Evolutionary conservation across 768 basidiomycete genomes (phyloP).

Genomic region (Russula sp.): DNA sequence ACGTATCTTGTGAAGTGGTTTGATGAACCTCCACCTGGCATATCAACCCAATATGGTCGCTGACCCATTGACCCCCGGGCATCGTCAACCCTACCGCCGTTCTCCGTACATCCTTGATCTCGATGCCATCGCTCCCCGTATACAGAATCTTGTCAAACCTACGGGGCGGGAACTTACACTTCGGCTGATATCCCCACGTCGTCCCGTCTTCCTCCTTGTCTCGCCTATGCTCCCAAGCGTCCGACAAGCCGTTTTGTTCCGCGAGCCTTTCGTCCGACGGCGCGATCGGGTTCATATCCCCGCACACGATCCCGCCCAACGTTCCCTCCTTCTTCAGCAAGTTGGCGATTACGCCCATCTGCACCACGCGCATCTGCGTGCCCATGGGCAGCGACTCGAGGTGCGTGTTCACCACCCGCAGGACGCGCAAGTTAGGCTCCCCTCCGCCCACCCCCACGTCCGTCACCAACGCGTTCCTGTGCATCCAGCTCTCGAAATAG

Average conservation of each 20-base stretch:
- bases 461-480: constrained; percentile 50
- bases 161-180: constrained; percentile 38
- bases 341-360: constrained; percentile 46
- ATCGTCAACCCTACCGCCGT: constrained; percentile 52
- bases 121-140: constrained; percentile 40
- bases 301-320: constrained; percentile 54
- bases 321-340: constrained; percentile 41
- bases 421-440: constrained; percentile 30
- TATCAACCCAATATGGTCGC: constrained; percentile 62
- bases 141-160: constrained; percentile 65
- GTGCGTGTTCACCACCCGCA: constrained; percentile 68
- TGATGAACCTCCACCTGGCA: constrained; percentile 30
- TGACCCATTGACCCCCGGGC: constrained; percentile 40
- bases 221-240: constrained; percentile 46
- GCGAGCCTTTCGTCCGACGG: constrained; percentile 38
- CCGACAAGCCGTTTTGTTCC: constrained; percentile 41
- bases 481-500: constrained; percentile 46
- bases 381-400: constrained; percentile 56
- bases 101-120: constrained; percentile 44
- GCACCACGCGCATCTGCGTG: constrained; percentile 32
- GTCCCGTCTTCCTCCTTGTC: constrained; percentile 39
- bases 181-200: constrained; percentile 70
- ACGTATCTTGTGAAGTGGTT: too few species aligned
- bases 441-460: constrained; percentile 37
- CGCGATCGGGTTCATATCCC: constrained; percentile 67